Evolutionary conservation across 371 early-diverging fungal species (phyloP).

Genomic region (Rhizopus arrhizus): DNA sequence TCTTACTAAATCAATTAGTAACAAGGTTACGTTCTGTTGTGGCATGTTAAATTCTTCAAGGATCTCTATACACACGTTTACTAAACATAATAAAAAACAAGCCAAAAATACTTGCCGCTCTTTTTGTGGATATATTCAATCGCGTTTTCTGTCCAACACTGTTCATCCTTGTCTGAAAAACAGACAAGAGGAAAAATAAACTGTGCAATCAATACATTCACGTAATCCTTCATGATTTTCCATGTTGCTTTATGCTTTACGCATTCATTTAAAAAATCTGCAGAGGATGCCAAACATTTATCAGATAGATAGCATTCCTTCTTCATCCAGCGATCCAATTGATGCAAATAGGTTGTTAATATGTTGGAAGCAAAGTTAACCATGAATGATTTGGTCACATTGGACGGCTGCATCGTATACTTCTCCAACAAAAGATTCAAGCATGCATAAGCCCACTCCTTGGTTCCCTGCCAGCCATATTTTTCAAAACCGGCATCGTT

Average conservation of each 20-base stretch:
- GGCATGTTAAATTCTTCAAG: constrained; percentile 83
- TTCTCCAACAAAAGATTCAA: constrained; percentile 80
- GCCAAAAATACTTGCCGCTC: not conserved
- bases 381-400: constrained; percentile 79
- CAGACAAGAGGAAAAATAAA: constrained; percentile 90
- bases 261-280: constrained; percentile 65
- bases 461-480: constrained; percentile 88
- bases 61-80: constrained; percentile 53
- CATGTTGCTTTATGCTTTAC: constrained; percentile 86
- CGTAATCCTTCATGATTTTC: constrained; percentile 82
- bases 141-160: constrained; percentile 88
- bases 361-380: constrained; percentile 89
- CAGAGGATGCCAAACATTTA: constrained; percentile 55
- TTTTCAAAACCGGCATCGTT: constrained; percentile 73
- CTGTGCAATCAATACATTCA: constrained; percentile 71
- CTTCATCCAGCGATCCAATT: constrained; percentile 72
- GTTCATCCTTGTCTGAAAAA: constrained; percentile 79
- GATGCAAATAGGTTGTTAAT: constrained; percentile 73
- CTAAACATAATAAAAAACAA: constrained; percentile 1
- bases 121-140: constrained; percentile 91
- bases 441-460: constrained; percentile 91
- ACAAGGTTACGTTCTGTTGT: constrained; percentile 65
- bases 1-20: constrained; percentile 76
- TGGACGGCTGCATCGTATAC: constrained; percentile 68
- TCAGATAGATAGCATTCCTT: constrained; percentile 67